Percentiles rank a stretch among this genome's conserved stretches.
Conservation (phyloP, 2,329 filamentous ascomycete genomes). For the Xylariaceae sp. region DNA sequence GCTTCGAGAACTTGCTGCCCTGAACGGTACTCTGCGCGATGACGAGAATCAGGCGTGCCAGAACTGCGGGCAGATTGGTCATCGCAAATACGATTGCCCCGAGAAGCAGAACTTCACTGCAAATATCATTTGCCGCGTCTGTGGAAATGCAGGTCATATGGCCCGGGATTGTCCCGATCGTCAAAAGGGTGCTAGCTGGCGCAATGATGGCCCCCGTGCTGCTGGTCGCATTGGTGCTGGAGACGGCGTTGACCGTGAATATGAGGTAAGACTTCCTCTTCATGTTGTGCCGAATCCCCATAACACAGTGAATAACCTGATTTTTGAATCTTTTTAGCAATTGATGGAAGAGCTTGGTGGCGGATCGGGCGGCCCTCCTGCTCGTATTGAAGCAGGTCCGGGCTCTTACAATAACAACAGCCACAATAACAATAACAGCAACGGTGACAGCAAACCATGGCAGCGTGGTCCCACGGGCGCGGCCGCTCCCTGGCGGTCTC, state of each 20-base stretch:
- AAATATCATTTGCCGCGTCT: conserved; percentile 97
- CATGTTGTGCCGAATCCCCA: background rate
- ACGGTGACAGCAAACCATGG: conserved; percentile 71
- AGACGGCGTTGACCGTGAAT: conserved; percentile 87
- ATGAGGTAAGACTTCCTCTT: conserved; percentile 63
- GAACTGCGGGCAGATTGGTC: conserved; percentile 97
- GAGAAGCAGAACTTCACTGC: conserved; percentile 98
- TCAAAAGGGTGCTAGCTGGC: conserved; percentile 85
- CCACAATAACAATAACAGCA: conserved; percentile 18
- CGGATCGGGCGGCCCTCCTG: conserved; percentile 59
- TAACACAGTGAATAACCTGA: conserved; percentile 36
- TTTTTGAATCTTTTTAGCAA: conserved; percentile 49
- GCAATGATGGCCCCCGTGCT: conserved; percentile 60
- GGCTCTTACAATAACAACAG: conserved; percentile 50
- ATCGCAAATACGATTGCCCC: conserved; percentile 97
- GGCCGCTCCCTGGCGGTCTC: conserved; percentile 71
- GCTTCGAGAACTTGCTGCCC: conserved; percentile 90
- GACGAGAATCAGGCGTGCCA: conserved; percentile 99
- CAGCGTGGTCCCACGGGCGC: conserved; percentile 79
- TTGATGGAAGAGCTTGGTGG: conserved; percentile 96
- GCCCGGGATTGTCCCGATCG: conserved; percentile 95
- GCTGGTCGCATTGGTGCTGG: conserved; percentile 66
- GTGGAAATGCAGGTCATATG: conserved; percentile 97
- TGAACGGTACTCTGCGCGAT: conserved; percentile 98
- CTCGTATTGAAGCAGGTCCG: conserved; percentile 82